phyloP scores from a whole-genome alignment of 495 filamentous ascomycete genomes.

The Tuber microsphaerosporum region DNA sequence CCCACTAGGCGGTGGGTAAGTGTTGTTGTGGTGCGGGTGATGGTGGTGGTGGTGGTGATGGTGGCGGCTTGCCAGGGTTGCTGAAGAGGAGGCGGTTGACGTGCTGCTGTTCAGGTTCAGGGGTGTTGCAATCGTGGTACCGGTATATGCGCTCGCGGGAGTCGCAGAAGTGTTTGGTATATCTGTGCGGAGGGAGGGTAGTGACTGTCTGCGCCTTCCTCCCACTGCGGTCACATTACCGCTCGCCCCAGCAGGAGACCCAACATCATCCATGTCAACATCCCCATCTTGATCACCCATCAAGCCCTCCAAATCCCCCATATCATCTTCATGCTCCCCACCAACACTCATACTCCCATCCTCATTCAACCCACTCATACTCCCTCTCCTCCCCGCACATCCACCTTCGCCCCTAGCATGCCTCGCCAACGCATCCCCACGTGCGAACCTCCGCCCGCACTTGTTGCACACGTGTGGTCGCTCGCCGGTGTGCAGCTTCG shows the following conservation, averaged over 20 bases:
- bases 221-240: background rate
- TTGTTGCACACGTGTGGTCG: conserved; percentile 89
- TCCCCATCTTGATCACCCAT: conserved; percentile 38
- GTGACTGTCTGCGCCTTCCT: conserved; percentile 26
- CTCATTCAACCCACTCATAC: conserved; percentile 73
- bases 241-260: background rate
- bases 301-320: conserved; percentile 34
- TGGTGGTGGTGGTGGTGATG: conserved; percentile 4
- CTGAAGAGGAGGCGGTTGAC: background rate
- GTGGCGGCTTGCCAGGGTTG: background rate
- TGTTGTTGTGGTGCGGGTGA: conserved; percentile 33
- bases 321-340: conserved; percentile 33
- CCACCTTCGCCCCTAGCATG: conserved; percentile 95
- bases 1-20: conserved; percentile 29
- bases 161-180: conserved; percentile 36
- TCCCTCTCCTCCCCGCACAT: conserved; percentile 82
- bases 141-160: conserved; percentile 23
- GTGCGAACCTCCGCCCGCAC: conserved; percentile 87
- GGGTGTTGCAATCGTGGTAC: conserved; percentile 29
- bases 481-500: conserved; percentile 93
- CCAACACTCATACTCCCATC: conserved; percentile 50
- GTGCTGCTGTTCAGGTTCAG: conserved; percentile 15
- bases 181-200: conserved; percentile 38
- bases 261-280: conserved; percentile 36
- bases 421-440: conserved; percentile 86